A percentile compares a stretch with the other conserved stretches of the same genome.
phyloP scores from a whole-genome alignment of 1,139 yeast species.

The Debaryomyces nepalensis region DNA sequence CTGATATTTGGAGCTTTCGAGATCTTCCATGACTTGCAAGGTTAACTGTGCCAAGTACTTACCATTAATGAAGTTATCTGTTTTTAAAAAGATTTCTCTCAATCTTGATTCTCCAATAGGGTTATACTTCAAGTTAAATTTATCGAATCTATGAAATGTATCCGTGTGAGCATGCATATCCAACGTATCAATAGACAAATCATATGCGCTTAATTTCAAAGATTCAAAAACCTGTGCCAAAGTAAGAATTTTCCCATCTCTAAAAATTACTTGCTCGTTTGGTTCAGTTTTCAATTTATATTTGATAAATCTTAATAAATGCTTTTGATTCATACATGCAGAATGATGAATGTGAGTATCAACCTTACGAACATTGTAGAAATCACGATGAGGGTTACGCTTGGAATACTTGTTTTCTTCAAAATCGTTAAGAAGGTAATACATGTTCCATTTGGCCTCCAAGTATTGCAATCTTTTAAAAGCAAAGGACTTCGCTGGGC shows the following conservation, averaged over 20 bases:
- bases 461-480: conserved; percentile 89
- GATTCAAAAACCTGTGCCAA: conserved; percentile 88
- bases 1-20: conserved; percentile 93
- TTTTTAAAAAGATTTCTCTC: conserved; percentile 92
- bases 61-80: conserved; percentile 91
- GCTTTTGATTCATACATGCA: conserved; percentile 99
- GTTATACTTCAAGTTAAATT: conserved; percentile 94
- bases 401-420: conserved; percentile 87
- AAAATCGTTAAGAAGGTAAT: conserved; percentile 83
- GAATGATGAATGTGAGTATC: conserved; percentile 99
- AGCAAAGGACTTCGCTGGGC: conserved; percentile 97
- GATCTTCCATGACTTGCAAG: conserved; percentile 88
- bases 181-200: conserved; percentile 90
- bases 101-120: conserved; percentile 98
- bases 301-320: conserved; percentile 89
- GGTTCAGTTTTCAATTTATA: conserved; percentile 71
- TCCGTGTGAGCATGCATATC: conserved; percentile 99
- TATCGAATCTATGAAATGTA: conserved; percentile 96
- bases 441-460: conserved; percentile 96
- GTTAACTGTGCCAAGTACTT: conserved; percentile 91
- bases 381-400: conserved; percentile 88
- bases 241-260: conserved; percentile 92
- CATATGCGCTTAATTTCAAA: conserved; percentile 88
- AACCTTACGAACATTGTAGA: conserved; percentile 96
- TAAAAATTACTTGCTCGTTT: conserved; percentile 85